Percentiles rank a stretch among this genome's conserved stretches.
Evolutionary conservation across 768 basidiomycete genomes (phyloP).

Genomic region (Calocera viscosa): DNA sequence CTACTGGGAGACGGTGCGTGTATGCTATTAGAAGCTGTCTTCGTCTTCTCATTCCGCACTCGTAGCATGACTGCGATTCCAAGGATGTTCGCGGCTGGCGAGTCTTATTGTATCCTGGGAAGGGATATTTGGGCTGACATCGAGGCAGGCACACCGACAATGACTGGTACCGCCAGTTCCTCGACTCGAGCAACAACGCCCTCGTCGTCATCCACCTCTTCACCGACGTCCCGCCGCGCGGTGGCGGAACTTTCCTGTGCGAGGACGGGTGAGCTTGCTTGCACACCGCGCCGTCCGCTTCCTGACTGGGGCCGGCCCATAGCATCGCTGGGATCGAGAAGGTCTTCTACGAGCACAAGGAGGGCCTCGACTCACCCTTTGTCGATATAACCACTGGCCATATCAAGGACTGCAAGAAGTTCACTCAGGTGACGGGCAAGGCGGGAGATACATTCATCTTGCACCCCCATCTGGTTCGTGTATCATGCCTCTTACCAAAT

Average conservation of each 20-base stretch:
- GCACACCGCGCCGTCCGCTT: neutral
- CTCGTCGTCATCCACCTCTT: conserved; percentile 20
- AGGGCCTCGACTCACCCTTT: conserved; percentile 19
- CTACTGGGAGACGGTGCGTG: conserved; percentile 10
- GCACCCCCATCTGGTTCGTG: neutral
- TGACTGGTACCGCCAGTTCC: conserved; percentile 21
- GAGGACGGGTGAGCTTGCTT: conserved; percentile 18
- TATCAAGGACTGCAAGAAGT: conserved; percentile 14
- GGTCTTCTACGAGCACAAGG: conserved; percentile 16
- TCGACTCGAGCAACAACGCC: conserved; percentile 19
- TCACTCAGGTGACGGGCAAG: conserved; percentile 16
- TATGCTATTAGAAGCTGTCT: neutral
- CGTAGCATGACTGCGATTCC: neutral
- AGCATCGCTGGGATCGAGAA: conserved; percentile 11
- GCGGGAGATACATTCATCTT: conserved; percentile 19
- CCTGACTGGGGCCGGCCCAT: neutral
- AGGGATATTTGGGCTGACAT: neutral
- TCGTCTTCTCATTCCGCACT: neutral
- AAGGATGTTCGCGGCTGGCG: neutral
- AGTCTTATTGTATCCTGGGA: neutral
- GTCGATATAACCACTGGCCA: conserved; percentile 11
- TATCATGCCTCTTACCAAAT: neutral
- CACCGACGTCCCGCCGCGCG: conserved; percentile 17
- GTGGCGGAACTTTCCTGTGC: conserved; percentile 17
- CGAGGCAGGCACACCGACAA: conserved; percentile 19